Conservation (phyloP, 768 basidiomycete genomes). For the Suillus subalutaceus region DNA sequence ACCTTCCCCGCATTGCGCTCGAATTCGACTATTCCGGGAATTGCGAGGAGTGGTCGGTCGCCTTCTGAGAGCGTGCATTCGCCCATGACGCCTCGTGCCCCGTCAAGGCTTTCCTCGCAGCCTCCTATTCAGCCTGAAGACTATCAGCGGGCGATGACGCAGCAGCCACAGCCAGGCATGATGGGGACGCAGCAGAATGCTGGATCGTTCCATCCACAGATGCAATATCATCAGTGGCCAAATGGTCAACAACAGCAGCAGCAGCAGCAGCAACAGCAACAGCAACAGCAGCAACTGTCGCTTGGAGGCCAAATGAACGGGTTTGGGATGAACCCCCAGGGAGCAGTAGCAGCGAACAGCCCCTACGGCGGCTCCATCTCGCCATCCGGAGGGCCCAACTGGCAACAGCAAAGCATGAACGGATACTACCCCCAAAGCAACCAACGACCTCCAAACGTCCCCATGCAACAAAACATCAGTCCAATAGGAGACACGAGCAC, state of each 20-base stretch:
- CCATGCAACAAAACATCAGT: constrained; percentile 48
- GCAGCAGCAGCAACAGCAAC: constrained; percentile 50
- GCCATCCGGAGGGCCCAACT: constrained; percentile 25
- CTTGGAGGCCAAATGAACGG: constrained; percentile 40
- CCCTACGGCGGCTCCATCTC: constrained; percentile 30
- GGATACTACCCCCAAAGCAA: constrained; percentile 32
- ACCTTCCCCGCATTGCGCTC: constrained; percentile 57
- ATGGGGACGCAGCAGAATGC: constrained; percentile 22
- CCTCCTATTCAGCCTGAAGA: constrained; percentile 54
- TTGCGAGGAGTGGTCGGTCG: constrained; percentile 73
- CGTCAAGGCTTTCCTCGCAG: constrained; percentile 39
- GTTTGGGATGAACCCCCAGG: constrained; percentile 40
- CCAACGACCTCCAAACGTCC: constrained; percentile 49
- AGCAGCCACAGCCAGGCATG: constrained; percentile 38
- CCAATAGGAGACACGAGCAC: constrained; percentile 45
- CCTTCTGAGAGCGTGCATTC: constrained; percentile 65
- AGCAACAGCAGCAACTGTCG: constrained; percentile 35
- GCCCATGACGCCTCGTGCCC: constrained; percentile 43
- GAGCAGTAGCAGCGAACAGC: constrained; percentile 26
- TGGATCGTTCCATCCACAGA: constrained; percentile 34
- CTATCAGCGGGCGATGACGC: constrained; percentile 40
- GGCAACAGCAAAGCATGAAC: constrained; percentile 30
- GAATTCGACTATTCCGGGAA: constrained; percentile 68
- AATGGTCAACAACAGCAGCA: constrained; percentile 56
- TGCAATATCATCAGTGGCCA: constrained; percentile 48